These are phyloP conservation scores for Lichenothelia convexa DNA, from an alignment of 495 filamentous ascomycete species.

Conservation along the genomic window DNA sequence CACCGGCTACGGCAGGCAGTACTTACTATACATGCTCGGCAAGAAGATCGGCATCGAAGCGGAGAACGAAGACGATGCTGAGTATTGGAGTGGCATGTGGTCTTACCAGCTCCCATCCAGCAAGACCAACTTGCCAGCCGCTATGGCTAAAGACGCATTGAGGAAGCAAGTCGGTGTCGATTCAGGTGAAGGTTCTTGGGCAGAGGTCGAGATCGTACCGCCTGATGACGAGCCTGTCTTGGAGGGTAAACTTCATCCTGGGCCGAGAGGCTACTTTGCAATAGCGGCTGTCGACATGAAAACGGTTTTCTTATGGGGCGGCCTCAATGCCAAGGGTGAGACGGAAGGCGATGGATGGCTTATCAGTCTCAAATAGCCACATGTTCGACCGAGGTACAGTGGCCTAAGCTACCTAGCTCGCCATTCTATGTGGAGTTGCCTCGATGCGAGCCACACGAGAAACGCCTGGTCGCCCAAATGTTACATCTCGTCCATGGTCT, in stretches of 20 bases:
- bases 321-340: conserved; percentile 29
- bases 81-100: conserved; percentile 29
- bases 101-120: conserved; percentile 30
- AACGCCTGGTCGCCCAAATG: no score
- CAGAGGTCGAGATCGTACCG: conserved; percentile 26
- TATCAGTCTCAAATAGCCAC: conserved; percentile 23
- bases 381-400: no score
- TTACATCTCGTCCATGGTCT: no score
- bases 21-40: conserved; percentile 35
- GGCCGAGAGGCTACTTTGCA: conserved; percentile 30
- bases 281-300: conserved; percentile 25
- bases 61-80: conserved; percentile 8
- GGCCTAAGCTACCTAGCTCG: no score
- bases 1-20: conserved; percentile 31
- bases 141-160: conserved; percentile 32
- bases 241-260: conserved; percentile 33
- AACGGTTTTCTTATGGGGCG: conserved; percentile 33
- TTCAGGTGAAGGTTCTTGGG: conserved; percentile 27
- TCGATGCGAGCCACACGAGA: no score
- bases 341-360: conserved; percentile 35
- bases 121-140: conserved; percentile 18
- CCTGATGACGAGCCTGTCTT: not conserved
- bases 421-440: no score
- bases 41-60: conserved; percentile 4
- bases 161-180: conserved; percentile 23